Evolutionary conservation across 2,329 filamentous ascomycete genomes (phyloP).

Genomic region (Zymoseptoria pseudotritici): DNA sequence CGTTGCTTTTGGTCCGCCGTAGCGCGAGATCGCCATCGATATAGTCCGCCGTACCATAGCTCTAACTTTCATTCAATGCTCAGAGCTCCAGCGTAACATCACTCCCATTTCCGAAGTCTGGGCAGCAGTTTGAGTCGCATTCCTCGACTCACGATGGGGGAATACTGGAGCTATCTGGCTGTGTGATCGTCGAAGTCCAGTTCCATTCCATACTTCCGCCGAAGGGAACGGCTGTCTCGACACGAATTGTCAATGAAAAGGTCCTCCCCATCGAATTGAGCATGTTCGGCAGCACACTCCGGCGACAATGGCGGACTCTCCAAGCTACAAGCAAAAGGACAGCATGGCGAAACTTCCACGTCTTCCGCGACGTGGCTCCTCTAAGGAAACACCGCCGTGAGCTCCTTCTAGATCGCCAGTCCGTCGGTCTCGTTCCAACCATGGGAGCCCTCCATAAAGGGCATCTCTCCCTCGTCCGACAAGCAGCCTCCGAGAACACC

Average conservation of each 20-base stretch:
- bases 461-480: constrained; percentile 76
- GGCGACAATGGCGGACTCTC: not conserved
- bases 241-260: not conserved
- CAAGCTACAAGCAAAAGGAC: not conserved
- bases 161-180: not conserved
- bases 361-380: constrained; percentile 68
- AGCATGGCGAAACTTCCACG: constrained; percentile 45
- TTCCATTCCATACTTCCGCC: not conserved
- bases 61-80: not conserved
- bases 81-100: not conserved
- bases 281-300: not conserved
- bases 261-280: not conserved
- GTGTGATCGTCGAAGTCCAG: not conserved
- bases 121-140: not conserved
- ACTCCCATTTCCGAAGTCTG: not conserved
- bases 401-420: constrained; percentile 58
- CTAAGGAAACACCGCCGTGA: constrained; percentile 63
- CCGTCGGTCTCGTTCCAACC: constrained; percentile 84
- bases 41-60: not conserved
- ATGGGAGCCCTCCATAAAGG: constrained; percentile 97
- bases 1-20: not conserved
- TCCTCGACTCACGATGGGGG: not conserved
- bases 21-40: not conserved
- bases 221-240: not conserved
- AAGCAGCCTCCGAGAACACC: constrained; percentile 75